Evolutionary conservation across 164 flowering plant genomes (phyloP).

Genomic region (Stephania yunnanensis): DNA sequence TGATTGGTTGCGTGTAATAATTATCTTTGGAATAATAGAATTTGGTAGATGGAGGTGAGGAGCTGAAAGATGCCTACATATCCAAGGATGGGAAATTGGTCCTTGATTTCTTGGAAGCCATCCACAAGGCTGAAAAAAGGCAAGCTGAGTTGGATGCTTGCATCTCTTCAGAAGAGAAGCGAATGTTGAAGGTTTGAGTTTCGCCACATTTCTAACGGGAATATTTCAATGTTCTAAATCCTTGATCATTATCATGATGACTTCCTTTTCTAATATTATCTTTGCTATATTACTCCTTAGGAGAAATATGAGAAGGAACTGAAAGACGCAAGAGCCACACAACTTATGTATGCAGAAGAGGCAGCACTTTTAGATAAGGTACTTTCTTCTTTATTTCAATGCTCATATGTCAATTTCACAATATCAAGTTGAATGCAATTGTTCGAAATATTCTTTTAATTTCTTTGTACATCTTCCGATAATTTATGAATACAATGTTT

Average conservation of each 20-base stretch:
- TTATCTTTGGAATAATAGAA: conserved; percentile 28
- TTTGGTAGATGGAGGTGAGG: conserved; percentile 25
- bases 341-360: conserved; percentile 96
- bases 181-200: conserved; percentile 59
- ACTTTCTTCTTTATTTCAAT: background rate
- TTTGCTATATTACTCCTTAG: conserved; percentile 27
- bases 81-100: conserved; percentile 71
- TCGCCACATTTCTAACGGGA: background rate
- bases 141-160: conserved; percentile 87
- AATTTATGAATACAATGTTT: background rate
- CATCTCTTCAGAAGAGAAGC: conserved; percentile 63
- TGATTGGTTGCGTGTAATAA: background rate
- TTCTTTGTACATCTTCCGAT: background rate
- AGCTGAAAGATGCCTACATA: conserved; percentile 37
- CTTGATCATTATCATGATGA: background rate
- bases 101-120: conserved; percentile 81
- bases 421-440: background rate
- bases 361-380: conserved; percentile 92
- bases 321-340: conserved; percentile 85
- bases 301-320: conserved; percentile 81
- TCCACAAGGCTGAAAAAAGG: conserved; percentile 85
- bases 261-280: background rate
- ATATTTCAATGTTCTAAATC: background rate
- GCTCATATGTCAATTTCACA: background rate
- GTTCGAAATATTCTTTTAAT: background rate